Evolutionary conservation across 768 basidiomycete species (phyloP).

Genomic region (Steccherinum ochraceum): DNA sequence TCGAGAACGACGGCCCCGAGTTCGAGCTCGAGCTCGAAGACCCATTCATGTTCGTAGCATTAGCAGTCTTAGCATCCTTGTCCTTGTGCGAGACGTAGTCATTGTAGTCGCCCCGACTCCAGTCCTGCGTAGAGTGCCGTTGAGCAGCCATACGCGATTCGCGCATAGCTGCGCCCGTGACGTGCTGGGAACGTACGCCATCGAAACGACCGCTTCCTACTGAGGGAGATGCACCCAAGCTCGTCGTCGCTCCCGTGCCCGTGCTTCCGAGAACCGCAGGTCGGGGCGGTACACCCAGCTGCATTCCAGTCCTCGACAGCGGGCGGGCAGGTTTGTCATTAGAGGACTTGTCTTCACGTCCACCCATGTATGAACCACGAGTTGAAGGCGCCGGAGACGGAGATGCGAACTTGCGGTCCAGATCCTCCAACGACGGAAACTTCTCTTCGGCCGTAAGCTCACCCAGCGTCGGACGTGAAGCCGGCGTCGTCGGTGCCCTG

Average conservation of each 20-base stretch:
- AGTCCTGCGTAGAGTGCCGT: background rate
- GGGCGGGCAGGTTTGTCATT: background rate
- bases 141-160: slow-evolving; percentile 20
- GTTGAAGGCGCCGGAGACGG: slow-evolving; percentile 14
- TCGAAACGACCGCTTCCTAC: slow-evolving; percentile 20
- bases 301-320: slow-evolving; percentile 1
- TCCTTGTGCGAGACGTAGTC: background rate
- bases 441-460: slow-evolving; percentile 54
- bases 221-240: background rate
- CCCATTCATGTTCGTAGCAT: background rate
- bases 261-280: background rate
- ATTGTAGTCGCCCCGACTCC: background rate
- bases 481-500: background rate
- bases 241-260: slow-evolving; percentile 6
- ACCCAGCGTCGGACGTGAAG: slow-evolving; percentile 8
- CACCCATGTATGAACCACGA: slow-evolving; percentile 3
- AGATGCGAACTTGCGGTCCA: slow-evolving; percentile 50
- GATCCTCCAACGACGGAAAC: slow-evolving; percentile 84
- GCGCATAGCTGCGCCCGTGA: slow-evolving; percentile 48
- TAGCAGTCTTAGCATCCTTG: background rate
- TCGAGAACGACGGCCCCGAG: slow-evolving; percentile 16
- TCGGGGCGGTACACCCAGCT: slow-evolving; percentile 2
- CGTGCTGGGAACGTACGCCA: slow-evolving; percentile 50
- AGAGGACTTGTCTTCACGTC: background rate
- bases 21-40: background rate